These are phyloP conservation scores for Secale cereale DNA, from an alignment of 176 grass and related monocot genomes.

Conservation along the genomic window DNA sequence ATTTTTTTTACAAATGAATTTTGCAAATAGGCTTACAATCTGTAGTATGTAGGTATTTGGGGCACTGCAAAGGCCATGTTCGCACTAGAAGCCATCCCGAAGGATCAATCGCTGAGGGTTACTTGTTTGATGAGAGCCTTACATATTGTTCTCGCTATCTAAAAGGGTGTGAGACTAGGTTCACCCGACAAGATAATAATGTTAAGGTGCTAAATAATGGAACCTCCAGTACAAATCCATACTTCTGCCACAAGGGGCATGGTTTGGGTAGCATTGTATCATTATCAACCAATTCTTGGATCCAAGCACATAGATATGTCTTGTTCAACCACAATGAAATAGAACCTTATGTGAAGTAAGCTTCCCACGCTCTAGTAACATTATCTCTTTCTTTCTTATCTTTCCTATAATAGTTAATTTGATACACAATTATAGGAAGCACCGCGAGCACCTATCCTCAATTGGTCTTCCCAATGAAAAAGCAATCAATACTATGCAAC, in stretches of 20 bases:
- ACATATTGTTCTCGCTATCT: not conserved
- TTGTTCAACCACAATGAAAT: not conserved
- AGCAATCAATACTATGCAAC: not conserved
- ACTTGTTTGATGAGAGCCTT: not conserved
- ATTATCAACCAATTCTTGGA: not conserved
- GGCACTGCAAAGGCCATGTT: not conserved
- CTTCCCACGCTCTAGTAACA: too few species aligned
- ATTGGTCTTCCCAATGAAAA: not conserved
- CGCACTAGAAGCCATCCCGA: not conserved
- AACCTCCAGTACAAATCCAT: not conserved
- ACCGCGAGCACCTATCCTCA: not conserved
- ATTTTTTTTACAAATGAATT: not conserved
- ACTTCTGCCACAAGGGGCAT: not conserved
- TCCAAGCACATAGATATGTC: not conserved
- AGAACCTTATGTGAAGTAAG: slow-evolving; percentile 7
- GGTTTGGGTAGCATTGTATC: too few species aligned
- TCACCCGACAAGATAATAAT: not conserved
- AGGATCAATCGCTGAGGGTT: not conserved
- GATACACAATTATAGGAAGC: not conserved
- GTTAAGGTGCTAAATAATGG: not conserved
- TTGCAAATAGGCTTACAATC: not conserved
- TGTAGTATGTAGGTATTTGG: not conserved
- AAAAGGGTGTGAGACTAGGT: not conserved
- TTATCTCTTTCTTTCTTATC: not conserved
- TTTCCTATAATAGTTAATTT: not conserved